These are phyloP conservation scores for Aspergillus pseudonomiae DNA, from an alignment of 2,329 filamentous ascomycete genomes.

Conservation along the genomic window DNA sequence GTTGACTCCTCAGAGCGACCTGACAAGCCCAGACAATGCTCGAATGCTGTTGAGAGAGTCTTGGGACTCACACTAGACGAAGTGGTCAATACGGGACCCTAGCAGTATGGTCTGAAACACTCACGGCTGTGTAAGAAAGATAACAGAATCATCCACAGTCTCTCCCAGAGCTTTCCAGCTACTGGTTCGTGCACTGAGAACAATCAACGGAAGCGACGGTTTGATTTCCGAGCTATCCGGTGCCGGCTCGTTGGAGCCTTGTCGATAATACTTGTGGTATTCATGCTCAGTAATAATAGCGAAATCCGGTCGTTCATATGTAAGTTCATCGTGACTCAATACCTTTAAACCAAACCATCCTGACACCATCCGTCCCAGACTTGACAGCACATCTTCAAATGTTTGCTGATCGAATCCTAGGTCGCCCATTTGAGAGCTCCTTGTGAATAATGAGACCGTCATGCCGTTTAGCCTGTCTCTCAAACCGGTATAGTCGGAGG, in stretches of 20 bases:
- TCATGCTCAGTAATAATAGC: slow-evolving; percentile 25
- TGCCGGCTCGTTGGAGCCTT: neutral
- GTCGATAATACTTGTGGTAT: slow-evolving; percentile 14
- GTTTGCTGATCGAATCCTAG: slow-evolving; percentile 16
- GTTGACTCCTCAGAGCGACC: neutral
- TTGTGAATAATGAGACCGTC: slow-evolving; percentile 22
- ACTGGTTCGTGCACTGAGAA: slow-evolving; percentile 20
- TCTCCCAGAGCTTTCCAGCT: slow-evolving; percentile 17
- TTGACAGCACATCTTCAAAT: slow-evolving; percentile 18
- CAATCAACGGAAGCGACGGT: slow-evolving; percentile 20
- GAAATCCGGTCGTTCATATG: slow-evolving; percentile 16
- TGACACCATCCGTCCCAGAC: slow-evolving; percentile 19
- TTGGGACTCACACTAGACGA: slow-evolving; percentile 23
- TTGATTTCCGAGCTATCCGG: neutral
- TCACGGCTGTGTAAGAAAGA: slow-evolving; percentile 28
- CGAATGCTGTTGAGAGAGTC: slow-evolving; percentile 20
- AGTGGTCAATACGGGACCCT: neutral
- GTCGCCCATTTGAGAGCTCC: slow-evolving; percentile 14
- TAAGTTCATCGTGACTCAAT: slow-evolving; percentile 16
- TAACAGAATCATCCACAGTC: slow-evolving; percentile 18
- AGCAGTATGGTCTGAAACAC: neutral
- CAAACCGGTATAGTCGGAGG: slow-evolving; percentile 3
- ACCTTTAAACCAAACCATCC: slow-evolving; percentile 25
- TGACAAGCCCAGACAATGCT: slow-evolving; percentile 16
- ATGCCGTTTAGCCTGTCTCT: slow-evolving; percentile 16